Base-by-base conservation (phyloP, 1,139 yeast species). In the Yamadazyma sp. region DNA sequence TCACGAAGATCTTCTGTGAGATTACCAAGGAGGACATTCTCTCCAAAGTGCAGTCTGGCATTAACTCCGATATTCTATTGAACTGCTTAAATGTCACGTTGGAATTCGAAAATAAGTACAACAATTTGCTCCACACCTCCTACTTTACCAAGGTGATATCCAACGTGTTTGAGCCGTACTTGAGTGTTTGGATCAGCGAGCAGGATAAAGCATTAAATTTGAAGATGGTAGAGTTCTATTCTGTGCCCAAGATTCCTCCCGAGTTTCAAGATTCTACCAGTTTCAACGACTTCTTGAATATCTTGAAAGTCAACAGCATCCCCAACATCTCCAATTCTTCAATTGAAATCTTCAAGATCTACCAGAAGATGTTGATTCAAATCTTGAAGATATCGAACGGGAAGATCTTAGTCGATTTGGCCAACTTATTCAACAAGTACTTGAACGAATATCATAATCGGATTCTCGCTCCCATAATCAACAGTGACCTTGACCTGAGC, bases 171-270 rank as follows among this genome's bases (percentile, higher is more conserved):
- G 95, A 87, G 56, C 96, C 97, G 2, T 87, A 85, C 54, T 67
- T 92, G 40, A 76, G 77, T 31, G 64, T 87, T 8, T 94, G 98
- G 96, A 81, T 92, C n/a, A 81, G 80, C 23, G 86, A 87, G 54
- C 98, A 92, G 61, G 91, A 87, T 47, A 69, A 73, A 24, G 59
- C 70, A 18, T 69, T 92, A 47, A 75, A 76, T 34, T 64, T 73
- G 9, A 87, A 86, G 53, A 67, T 91, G 42, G 56, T 77, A 34
- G 83, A 79, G 39, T 83, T 81, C 50, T 62, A 79, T 55, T 71
- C 79, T 16, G 71, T 68, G 42, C 54, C 78, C 37, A 64, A 77
- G 44, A 54, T 72, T 14, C 76, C 77, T 2, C 40, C 45, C 5
- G 76, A 70, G 42, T 65, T 68, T 35, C 47, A 56, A 11, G 51